These are phyloP conservation scores for Taxillus chinensis DNA, from an alignment of 164 flowering plant genomes.

Conservation along the genomic window DNA sequence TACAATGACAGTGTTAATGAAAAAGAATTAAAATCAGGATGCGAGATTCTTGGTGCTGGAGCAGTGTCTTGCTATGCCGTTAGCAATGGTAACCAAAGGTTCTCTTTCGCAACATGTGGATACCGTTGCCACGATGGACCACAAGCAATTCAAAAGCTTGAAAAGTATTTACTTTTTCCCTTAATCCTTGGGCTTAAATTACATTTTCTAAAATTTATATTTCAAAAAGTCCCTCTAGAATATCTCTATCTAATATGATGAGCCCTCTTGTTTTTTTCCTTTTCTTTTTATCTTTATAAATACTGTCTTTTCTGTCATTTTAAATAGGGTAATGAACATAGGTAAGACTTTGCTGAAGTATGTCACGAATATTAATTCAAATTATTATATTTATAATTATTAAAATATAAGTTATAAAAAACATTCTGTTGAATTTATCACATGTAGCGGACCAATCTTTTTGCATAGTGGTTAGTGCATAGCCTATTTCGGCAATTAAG, in stretches of 20 bases:
- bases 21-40: conserved; percentile 39
- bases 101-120: conserved; percentile 59
- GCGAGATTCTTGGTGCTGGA: conserved; percentile 65
- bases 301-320: background rate
- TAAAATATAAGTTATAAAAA: too few relatives aligned
- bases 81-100: conserved; percentile 23
- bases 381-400: too few relatives aligned
- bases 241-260: too few relatives aligned
- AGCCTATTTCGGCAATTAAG: too few relatives aligned
- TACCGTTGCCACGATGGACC: conserved; percentile 23
- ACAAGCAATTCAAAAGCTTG: conserved; percentile 34
- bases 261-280: too few relatives aligned
- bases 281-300: background rate
- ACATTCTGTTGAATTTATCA: too few relatives aligned
- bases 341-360: too few relatives aligned
- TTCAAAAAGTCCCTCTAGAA: background rate
- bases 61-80: conserved; percentile 55
- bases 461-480: too few relatives aligned
- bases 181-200: background rate
- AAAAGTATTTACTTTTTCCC: conserved; percentile 35
- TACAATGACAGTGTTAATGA: conserved; percentile 16
- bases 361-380: too few relatives aligned
- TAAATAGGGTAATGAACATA: too few relatives aligned
- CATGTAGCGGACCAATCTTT: too few relatives aligned
- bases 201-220: background rate